phyloP scores from a whole-genome alignment of 352 stramenopile genomes.

The Phytophthora uliginosa region DNA sequence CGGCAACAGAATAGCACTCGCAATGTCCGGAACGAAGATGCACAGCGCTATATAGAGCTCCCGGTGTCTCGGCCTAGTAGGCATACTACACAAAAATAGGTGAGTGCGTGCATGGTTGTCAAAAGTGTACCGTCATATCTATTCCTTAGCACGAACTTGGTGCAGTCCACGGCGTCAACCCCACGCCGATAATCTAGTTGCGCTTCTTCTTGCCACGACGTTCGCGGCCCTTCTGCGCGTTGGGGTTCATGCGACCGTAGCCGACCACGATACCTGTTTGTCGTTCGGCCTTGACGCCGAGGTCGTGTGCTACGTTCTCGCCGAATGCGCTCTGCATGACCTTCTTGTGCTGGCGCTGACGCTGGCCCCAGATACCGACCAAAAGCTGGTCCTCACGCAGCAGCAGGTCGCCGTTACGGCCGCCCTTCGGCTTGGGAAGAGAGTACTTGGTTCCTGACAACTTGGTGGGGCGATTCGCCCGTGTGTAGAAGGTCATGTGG shows the following conservation, averaged over 20 bases:
- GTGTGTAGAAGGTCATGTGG: slow-evolving; percentile 90
- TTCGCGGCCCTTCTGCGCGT: slow-evolving; percentile 96
- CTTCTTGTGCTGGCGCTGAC: slow-evolving; percentile 93
- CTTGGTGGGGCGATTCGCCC: slow-evolving; percentile 88
- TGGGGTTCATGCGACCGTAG: slow-evolving; percentile 97
- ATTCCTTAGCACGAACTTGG: slow-evolving; percentile 19
- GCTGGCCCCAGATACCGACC: slow-evolving; percentile 97
- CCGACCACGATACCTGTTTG: slow-evolving; percentile 93
- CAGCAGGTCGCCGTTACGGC: slow-evolving; percentile 95
- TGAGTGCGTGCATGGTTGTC: neutral
- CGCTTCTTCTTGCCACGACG: slow-evolving; percentile 98
- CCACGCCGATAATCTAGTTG: slow-evolving; percentile 53
- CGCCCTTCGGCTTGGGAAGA: slow-evolving; percentile 96
- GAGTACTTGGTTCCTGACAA: slow-evolving; percentile 98
- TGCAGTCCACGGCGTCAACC: neutral
- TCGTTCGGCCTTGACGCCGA: slow-evolving; percentile 95
- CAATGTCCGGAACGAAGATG: neutral
- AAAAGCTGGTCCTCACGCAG: slow-evolving; percentile 98
- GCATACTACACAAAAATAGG: slow-evolving; percentile 25
- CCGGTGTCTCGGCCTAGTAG: neutral
- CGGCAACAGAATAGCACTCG: neutral
- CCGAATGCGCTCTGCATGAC: slow-evolving; percentile 96
- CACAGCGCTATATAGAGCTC: slow-evolving; percentile 27
- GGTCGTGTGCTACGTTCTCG: slow-evolving; percentile 94
- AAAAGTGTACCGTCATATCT: slow-evolving; percentile 19